Percentiles rank a stretch among this genome's conserved stretches.
Conservation (phyloP, 1,139 yeast genomes). For the Blastobotrys apis region DNA sequence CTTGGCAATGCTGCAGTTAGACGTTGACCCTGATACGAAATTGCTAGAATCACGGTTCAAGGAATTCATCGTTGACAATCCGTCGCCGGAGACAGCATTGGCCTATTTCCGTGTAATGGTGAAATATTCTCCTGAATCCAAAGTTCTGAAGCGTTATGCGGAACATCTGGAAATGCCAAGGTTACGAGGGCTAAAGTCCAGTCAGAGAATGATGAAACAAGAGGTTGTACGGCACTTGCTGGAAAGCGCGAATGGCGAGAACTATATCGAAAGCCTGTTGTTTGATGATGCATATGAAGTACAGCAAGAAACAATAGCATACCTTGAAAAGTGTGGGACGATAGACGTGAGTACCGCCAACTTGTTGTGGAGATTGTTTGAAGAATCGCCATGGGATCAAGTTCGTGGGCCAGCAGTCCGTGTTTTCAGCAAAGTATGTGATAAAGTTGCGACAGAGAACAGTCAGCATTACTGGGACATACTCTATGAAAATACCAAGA, state of each 20-base stretch:
- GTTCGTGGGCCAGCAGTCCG: slow-evolving; percentile 43
- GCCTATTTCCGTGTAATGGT: slow-evolving; percentile 36
- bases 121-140: slow-evolving; percentile 5
- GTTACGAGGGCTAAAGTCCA: slow-evolving; percentile 12
- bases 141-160: neutral
- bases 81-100: slow-evolving; percentile 36
- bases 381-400: slow-evolving; percentile 38
- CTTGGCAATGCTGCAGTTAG: slow-evolving; percentile 38
- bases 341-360: slow-evolving; percentile 15
- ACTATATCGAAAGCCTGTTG: slow-evolving; percentile 11
- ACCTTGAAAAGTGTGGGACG: slow-evolving; percentile 18
- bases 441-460: neutral
- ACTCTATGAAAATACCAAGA: slow-evolving; percentile 28
- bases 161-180: neutral
- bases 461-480: slow-evolving; percentile 22
- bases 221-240: slow-evolving; percentile 25
- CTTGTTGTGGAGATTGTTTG: slow-evolving; percentile 35
- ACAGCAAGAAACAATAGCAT: slow-evolving; percentile 42
- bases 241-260: neutral
- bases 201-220: slow-evolving; percentile 33
- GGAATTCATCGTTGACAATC: slow-evolving; percentile 30
- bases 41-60: slow-evolving; percentile 22
- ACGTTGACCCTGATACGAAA: neutral
- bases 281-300: slow-evolving; percentile 47
- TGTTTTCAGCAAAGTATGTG: slow-evolving; percentile 35